These are phyloP conservation scores for Pichia deserticola DNA, from an alignment of 805 yeast species.

Conservation along the genomic window DNA sequence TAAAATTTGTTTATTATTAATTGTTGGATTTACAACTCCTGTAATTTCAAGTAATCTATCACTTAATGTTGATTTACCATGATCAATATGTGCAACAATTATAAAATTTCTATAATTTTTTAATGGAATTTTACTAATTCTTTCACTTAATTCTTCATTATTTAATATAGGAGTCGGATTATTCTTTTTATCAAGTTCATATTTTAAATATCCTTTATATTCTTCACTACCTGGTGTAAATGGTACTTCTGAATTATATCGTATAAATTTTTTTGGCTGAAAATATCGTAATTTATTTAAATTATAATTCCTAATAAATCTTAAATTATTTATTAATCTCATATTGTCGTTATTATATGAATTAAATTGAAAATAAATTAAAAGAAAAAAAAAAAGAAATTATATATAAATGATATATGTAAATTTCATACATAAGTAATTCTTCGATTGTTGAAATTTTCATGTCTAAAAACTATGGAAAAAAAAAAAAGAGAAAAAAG, in stretches of 20 bases:
- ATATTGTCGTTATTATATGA: too few relatives aligned
- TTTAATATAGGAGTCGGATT: conserved; percentile 22
- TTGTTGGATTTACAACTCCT: conserved; percentile 74
- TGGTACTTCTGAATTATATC: neutral
- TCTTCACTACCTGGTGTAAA: conserved; percentile 10
- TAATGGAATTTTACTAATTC: conserved; percentile 74
- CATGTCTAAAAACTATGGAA: too few relatives aligned
- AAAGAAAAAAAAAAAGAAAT: too few relatives aligned
- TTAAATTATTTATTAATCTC: too few relatives aligned
- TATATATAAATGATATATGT: too few relatives aligned
- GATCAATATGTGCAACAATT: conserved; percentile 92
- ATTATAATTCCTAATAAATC: too few relatives aligned
- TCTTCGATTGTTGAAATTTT: too few relatives aligned
- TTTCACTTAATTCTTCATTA: conserved; percentile 23
- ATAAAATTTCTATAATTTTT: conserved; percentile 83
- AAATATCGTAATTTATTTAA: too few relatives aligned
- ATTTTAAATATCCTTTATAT: conserved; percentile 24
- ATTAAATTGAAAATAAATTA: too few relatives aligned
- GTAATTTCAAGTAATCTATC: conserved; percentile 84
- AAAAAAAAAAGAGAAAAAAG: too few relatives aligned
- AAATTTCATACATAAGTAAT: too few relatives aligned
- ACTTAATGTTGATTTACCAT: conserved; percentile 77
- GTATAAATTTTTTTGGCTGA: neutral
- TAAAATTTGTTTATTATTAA: conserved; percentile 67
- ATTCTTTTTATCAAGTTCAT: conserved; percentile 18